Evolutionary conservation across 176 grass and related monocot species (phyloP).

Genomic region (Oryza glaberrima): DNA sequence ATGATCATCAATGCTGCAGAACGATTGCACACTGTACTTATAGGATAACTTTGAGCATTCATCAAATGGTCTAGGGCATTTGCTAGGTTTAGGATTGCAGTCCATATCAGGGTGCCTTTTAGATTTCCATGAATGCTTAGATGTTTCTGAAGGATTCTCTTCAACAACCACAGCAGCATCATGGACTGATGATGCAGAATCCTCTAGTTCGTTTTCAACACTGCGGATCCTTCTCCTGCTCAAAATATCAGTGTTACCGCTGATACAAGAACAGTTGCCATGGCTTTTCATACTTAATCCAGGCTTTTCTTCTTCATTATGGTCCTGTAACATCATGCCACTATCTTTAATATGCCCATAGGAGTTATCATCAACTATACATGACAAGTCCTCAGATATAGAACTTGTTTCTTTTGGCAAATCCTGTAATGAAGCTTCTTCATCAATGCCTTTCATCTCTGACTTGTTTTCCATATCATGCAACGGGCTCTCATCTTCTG

Average conservation of each 20-base stretch:
- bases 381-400: constrained; percentile 54
- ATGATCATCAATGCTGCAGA: constrained; percentile 87
- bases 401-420: constrained; percentile 57
- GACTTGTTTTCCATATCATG: constrained; percentile 54
- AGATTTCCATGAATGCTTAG: constrained; percentile 69
- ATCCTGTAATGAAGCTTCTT: constrained; percentile 45
- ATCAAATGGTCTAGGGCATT: constrained; percentile 75
- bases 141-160: constrained; percentile 38
- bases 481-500: constrained; percentile 61
- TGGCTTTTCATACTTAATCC: constrained; percentile 37
- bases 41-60: constrained; percentile 71
- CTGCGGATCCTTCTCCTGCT: constrained; percentile 31
- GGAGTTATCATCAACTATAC: constrained; percentile 49
- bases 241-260: constrained; percentile 40
- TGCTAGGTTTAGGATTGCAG: constrained; percentile 90
- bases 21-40: constrained; percentile 87
- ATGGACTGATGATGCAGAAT: constrained; percentile 51
- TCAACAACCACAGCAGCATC: constrained; percentile 33
- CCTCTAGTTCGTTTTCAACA: constrained; percentile 61
- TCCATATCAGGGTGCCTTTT: constrained; percentile 98
- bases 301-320: constrained; percentile 41
- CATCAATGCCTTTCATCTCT: constrained; percentile 41
- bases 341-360: constrained; percentile 55
- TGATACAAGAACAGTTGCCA: constrained; percentile 55
- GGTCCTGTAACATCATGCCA: constrained; percentile 63